phyloP scores from a whole-genome alignment of 768 basidiomycete genomes.

The Podaxis sp. region DNA sequence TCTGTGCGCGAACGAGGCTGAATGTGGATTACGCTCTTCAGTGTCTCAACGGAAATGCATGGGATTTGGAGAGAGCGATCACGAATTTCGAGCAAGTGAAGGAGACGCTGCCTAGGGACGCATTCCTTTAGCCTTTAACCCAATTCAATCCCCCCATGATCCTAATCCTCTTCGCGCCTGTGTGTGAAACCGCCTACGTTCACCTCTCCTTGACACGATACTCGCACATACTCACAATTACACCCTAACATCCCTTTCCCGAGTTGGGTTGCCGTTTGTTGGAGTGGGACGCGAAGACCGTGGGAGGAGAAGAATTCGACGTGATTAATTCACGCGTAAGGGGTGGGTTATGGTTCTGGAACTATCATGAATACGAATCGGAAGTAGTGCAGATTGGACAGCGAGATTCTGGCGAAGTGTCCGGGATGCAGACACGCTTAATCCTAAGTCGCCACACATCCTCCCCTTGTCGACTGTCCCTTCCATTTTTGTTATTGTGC shows the following conservation, averaged over 20 bases:
- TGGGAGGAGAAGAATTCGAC: background rate
- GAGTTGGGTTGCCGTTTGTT: slow-evolving; percentile 1
- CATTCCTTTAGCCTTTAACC: slow-evolving; percentile 36
- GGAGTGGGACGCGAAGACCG: background rate
- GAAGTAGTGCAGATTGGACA: background rate
- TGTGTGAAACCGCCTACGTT: background rate
- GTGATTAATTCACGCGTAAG: background rate
- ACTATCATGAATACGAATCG: background rate
- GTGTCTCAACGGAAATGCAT: slow-evolving; percentile 79
- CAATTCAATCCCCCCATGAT: background rate
- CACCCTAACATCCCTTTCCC: background rate
- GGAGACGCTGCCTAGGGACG: slow-evolving; percentile 57
- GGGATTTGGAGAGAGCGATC: slow-evolving; percentile 77
- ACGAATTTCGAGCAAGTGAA: slow-evolving; percentile 87
- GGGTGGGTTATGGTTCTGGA: background rate
- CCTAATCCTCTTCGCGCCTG: background rate
- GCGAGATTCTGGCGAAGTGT: background rate
- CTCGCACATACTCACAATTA: background rate
- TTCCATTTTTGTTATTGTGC: background rate
- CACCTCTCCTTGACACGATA: background rate
- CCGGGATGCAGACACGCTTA: background rate
- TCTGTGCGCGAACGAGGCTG: slow-evolving; percentile 71
- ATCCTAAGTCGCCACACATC: background rate
- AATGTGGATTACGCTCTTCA: slow-evolving; percentile 79
- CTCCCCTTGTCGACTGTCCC: background rate